Evolutionary conservation across 768 basidiomycete species (phyloP).

Genomic region (Naganishia vaughanmartiniae): DNA sequence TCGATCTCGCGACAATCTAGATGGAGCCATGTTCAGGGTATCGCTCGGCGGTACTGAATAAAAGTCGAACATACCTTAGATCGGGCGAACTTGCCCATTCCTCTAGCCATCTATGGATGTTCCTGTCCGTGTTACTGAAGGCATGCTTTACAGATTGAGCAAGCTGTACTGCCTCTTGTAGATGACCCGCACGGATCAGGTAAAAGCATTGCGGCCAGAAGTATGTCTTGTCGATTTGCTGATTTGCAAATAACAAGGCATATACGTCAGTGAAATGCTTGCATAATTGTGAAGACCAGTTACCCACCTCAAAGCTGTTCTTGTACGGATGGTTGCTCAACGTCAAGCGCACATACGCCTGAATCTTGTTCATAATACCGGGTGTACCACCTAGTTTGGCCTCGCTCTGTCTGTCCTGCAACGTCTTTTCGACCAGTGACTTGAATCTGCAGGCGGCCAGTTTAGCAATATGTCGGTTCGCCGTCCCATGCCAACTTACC

Average conservation of each 20-base stretch:
- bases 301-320: constrained; percentile 75
- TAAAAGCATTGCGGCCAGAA: constrained; percentile 94
- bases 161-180: constrained; percentile 74
- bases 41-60: not conserved
- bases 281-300: not conserved
- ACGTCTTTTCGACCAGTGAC: constrained; percentile 64
- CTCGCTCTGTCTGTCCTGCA: constrained; percentile 76
- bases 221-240: constrained; percentile 82
- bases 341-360: constrained; percentile 77
- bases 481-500: constrained; percentile 54
- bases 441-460: not conserved
- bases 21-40: not conserved
- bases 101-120: constrained; percentile 39
- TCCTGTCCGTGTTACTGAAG: constrained; percentile 67
- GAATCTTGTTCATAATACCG: constrained; percentile 79
- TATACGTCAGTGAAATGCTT: not conserved
- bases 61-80: not conserved
- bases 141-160: constrained; percentile 67
- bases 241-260: constrained; percentile 3
- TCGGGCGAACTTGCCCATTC: not conserved
- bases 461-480: not conserved
- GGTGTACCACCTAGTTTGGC: constrained; percentile 89
- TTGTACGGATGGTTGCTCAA: constrained; percentile 80
- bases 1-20: constrained; percentile 49
- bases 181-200: constrained; percentile 80